Base-by-base conservation (phyloP, 2,329 filamentous ascomycete genomes). In the Claviceps maximensis region DNA sequence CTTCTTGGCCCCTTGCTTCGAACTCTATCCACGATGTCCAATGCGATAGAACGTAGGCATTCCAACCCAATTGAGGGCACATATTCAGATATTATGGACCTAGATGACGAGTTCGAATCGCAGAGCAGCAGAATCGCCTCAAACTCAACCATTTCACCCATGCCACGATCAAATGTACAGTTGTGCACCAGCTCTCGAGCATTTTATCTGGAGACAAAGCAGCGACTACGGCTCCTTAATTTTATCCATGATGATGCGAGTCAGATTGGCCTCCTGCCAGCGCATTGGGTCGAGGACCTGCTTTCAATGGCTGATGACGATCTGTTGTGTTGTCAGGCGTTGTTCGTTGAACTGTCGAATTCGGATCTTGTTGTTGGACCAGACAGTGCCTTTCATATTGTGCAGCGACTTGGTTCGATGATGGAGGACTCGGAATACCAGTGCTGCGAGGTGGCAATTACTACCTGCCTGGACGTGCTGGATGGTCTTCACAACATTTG, bases 381-480 rank as follows among this genome's bases (percentile, higher is more conserved):
- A 0, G 71, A 74, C 12, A 71, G 74, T 56, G 74, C 76, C 2
- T 57, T 68, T 10, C 65, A 59, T 3, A 65, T 83, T 2, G 64
- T 83, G 23, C 68, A 77, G 55, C 71, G 72, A 31, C 61, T 80
- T 5, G 79, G 78, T 1, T 63, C 61, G 0, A 68, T 82, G 7
- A 73, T 84, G 23, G 69, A 72, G 15, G 70, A 74, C 3, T 78
- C 81, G 54, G 76, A 80, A 29, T 84, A 84, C 60, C 80, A 83
- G 54, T 80, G 82, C 57, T 91, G 85, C 56, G 90, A 96, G 68
- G 79, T 83, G 21, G 81, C 86, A 4, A 71, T 89, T 49, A 77
- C 76, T 46, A 71, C 83, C 19, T 84, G 82, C 57, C 74, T 95
- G 25, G 79, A 84, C 47, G 70, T 87, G 52, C 77, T 95, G 64